Conservation (phyloP, 257 asterid genomes). For the Pogostemon cablin region DNA sequence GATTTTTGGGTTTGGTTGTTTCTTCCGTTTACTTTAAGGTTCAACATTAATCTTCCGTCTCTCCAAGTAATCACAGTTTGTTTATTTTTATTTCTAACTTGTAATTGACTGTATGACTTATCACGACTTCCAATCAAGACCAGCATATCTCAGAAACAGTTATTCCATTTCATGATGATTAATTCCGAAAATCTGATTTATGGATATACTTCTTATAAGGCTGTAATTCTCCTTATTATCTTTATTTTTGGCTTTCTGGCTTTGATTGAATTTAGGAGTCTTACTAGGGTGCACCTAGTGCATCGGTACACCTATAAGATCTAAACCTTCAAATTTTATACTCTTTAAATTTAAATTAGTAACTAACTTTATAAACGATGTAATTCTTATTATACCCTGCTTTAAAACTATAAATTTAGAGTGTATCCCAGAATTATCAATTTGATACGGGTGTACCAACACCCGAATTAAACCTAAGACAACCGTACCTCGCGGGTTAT, state of each 20-base stretch:
- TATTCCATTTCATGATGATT: background rate
- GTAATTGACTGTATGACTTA: conserved; percentile 25
- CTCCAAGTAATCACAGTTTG: background rate
- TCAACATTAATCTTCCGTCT: conserved; percentile 9
- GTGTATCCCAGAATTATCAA: too few relatives aligned
- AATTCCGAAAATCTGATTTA: background rate
- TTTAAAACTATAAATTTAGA: too few relatives aligned
- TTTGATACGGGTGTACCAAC: too few relatives aligned
- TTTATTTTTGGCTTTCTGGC: background rate
- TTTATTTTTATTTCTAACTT: background rate
- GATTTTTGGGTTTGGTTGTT: conserved; percentile 9
- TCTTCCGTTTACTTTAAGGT: conserved; percentile 12
- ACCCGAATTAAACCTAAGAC: too few relatives aligned
- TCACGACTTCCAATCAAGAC: background rate
- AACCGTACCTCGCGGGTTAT: too few relatives aligned
- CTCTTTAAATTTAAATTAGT: too few relatives aligned
- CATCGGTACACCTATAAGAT: too few relatives aligned
- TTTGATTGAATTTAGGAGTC: background rate
- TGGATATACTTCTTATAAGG: conserved; percentile 7
- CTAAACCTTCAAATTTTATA: too few relatives aligned
- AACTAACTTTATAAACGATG: too few relatives aligned
- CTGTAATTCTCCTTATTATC: background rate
- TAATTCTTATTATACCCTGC: too few relatives aligned
- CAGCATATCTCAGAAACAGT: background rate
- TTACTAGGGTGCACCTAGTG: too few relatives aligned